Percentiles rank a stretch among this genome's conserved stretches.
Evolutionary conservation across 2,329 filamentous ascomycete genomes (phyloP).

Genomic region (Trichoderma atrobrunneum): DNA sequence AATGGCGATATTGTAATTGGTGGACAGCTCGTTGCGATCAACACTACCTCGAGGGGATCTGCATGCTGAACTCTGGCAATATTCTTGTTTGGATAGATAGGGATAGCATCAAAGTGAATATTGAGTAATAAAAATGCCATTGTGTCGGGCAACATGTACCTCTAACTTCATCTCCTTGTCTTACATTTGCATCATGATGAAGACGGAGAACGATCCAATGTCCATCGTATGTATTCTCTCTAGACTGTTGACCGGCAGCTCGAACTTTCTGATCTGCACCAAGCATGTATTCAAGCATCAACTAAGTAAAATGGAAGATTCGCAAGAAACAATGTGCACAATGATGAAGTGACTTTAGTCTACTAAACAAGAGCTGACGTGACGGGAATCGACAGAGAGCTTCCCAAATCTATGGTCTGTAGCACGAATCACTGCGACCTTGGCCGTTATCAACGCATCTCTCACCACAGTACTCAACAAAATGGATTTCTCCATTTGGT

Average conservation of each 20-base stretch:
- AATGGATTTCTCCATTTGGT: neutral
- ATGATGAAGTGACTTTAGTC: too few relatives aligned
- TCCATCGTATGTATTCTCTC: too few relatives aligned
- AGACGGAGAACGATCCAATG: too few relatives aligned
- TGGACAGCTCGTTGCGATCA: slow-evolving; percentile 5
- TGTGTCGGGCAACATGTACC: too few relatives aligned
- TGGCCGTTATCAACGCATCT: neutral
- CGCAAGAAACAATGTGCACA: too few relatives aligned
- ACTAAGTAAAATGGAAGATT: too few relatives aligned
- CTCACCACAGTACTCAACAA: neutral
- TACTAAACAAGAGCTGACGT: too few relatives aligned
- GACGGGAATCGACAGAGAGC: neutral
- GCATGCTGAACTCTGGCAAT: neutral
- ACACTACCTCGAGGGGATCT: neutral
- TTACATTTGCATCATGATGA: neutral
- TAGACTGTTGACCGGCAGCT: too few relatives aligned
- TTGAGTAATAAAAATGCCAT: neutral
- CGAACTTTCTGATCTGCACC: too few relatives aligned
- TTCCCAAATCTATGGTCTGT: neutral
- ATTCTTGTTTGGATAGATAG: neutral
- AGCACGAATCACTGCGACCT: neutral
- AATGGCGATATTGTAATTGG: neutral
- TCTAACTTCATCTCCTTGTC: neutral
- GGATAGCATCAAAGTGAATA: neutral
- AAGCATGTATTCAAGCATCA: too few relatives aligned